Evolutionary conservation across 371 early-diverging fungal genomes (phyloP), one percentile per base, ranked within the genome.

Genomic region (Apophysomyces elegans): DNA sequence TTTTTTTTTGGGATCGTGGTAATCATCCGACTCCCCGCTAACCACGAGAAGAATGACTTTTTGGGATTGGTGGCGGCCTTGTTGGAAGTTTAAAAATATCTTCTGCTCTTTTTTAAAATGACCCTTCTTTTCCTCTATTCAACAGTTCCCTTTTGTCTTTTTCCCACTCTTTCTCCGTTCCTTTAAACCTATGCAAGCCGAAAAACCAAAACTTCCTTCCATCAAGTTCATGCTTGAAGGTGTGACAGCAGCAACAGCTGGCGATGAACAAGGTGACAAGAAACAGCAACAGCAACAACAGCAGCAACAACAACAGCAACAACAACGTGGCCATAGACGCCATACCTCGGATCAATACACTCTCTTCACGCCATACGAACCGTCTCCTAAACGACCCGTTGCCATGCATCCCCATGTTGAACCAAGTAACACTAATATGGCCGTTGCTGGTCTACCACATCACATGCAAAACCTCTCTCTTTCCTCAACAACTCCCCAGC

Each of bases 161-260:
- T 58, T 63, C 46, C 44, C 45, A 26, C 56, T 61, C 21, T 61
- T 62, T 68, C 44, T 39, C 54, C 56, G 39, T 57, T 57, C 59
- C 45, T 46, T 43, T 62, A 59, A 41, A 16, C 58, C 54, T 45
- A 68, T 68, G 68, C 61, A 68, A n/a, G 21, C 66, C 39, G 71
- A 66, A 43, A 67, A 67, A 35, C 71, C 71, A 1, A 71, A 63
- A 44, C 65, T 71, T 47, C 71, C 71, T 54, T 71, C 71, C 9
- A 71, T 71, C 43, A 64, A 71, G n/a, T 38, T 71, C 60, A 71
- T 71, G 71, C 65, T 71, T 5, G 61, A 66, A 36, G 71, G 71
- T 45, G 41, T 63, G n/a, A 57, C 44, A 14, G 32, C 32, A 26
- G 32, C 32, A 26, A 26, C 32, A 26, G 57, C 50, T 63, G 54